Evolutionary conservation across 805 yeast genomes (phyloP), one percentile per base, ranked within the genome.

Genomic region (Metschnikowia continentalis): DNA sequence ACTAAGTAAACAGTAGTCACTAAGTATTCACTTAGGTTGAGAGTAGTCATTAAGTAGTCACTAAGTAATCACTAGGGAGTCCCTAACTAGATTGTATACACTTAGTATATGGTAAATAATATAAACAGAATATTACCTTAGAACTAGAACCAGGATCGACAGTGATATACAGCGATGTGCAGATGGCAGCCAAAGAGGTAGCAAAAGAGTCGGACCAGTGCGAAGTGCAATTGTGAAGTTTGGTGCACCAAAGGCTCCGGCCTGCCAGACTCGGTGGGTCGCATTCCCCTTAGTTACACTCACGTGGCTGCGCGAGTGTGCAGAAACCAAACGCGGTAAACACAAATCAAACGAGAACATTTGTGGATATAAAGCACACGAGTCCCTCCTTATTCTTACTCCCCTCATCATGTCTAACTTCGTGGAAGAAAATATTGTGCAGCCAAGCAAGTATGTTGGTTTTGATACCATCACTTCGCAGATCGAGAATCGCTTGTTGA

Each of bases 381-480:
- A 22, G 22, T 38, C 15, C 38, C 30, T 35, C 40, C 47, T 46
- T 20, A 13, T 37, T 20, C 17, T 38, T 32, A 13, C 13, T 8
- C 30, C 11, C 20, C n/a, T 19, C 42, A 44, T 46, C 14, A 60
- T 59, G 58, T 60, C 67, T 19, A 47, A 47, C 40, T 54, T 53
- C 47, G 46, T 54, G 32, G 65, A 54, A 49, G 60, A 52, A 23
- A 45, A 49, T 46, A 39, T 59, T 30, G 50, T 59, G 23, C 81
- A 81, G 55, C 96, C 97, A 23, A 71, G 76, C 43, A 80, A 83
- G 50, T 91, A 91, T 68, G 98, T 94, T 56, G 99, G 99, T 42
- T 92, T 94, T 67, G 98, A 94, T 71, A 86, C 97, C 55, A 92
- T 94, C 71, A 92, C 98, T 46, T 80, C 86, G 35, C 99, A 94